Base-by-base conservation (phyloP, 1,139 yeast genomes). In the Nakaseomyces sp. region DNA sequence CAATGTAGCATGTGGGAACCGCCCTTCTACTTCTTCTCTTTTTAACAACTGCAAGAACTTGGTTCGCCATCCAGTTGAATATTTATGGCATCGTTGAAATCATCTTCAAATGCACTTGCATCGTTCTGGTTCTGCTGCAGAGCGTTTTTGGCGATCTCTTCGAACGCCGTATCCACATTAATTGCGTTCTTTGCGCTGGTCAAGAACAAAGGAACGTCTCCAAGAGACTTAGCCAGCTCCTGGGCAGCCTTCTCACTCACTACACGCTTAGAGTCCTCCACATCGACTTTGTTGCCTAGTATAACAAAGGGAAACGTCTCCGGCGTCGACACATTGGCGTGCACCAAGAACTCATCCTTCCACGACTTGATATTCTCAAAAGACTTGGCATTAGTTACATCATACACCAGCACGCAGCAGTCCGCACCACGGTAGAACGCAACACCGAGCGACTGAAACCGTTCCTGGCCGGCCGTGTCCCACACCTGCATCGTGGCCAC, bases 401-500 rank as follows among this genome's bases (percentile, higher is more conserved):
- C 97, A 64, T 83, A 89, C 55, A 93, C 95, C 50, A 91, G 73
- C 8, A 91, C 97, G 67, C 98, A 91, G 66, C 98, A 91, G 65
- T 91, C 98, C 1, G 98, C 96, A 30, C 98, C 98, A 56, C 98
- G 74, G 66, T 91, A 91, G 64, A 91, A 91, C 1, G 98, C 98
- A 39, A 91, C 97, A 15, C 98, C 98, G 51, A 91, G 72, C 48
- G 94, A 81, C 67, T 91, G 98, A 71, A 91, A 91, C 54, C 98
- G 72, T 67, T 91, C 98, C 70, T 91, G 98, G 25, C 98, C 98
- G 2, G 98, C 98, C 37, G 98, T 91, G 63, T 91, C 98, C 98
- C 98, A 91, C 45, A 91, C 86, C 71, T 91, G 96, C 71, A 81
- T 73, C 3, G 88, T 80, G 15, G 83, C 89, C 45, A 76, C 76